Percentiles rank a stretch among this genome's conserved stretches.
Evolutionary conservation across 2,329 filamentous ascomycete species (phyloP).

Genomic region (Trichoderma sp.): DNA sequence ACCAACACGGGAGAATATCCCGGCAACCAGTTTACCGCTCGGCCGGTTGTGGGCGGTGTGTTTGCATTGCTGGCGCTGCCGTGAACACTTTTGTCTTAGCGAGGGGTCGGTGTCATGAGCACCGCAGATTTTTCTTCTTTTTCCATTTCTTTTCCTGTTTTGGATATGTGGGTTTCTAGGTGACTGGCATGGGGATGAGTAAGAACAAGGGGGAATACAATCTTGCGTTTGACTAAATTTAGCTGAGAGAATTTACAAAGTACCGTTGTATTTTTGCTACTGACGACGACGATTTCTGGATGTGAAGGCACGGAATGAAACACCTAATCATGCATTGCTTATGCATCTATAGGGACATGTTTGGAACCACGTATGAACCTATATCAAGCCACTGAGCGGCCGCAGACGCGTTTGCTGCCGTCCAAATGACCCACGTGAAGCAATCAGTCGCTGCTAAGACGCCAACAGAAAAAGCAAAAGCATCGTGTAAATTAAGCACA

Average conservation of each 20-base stretch:
- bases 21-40: constrained; percentile 68
- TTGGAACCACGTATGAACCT: background rate
- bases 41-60: constrained; percentile 79
- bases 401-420: background rate
- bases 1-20: constrained; percentile 70
- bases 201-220: background rate
- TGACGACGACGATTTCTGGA: background rate
- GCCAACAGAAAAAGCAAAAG: background rate
- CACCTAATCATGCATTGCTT: background rate
- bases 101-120: constrained; percentile 14
- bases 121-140: constrained; percentile 10
- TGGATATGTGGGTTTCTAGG: background rate
- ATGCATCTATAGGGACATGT: background rate
- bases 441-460: background rate
- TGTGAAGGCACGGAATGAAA: background rate
- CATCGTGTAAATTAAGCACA: background rate
- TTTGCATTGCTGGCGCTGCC: constrained; percentile 75
- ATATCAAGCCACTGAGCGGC: background rate
- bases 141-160: background rate
- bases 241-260: background rate
- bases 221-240: background rate
- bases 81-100: constrained; percentile 4
- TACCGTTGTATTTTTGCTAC: background rate
- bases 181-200: background rate
- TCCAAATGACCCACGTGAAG: constrained; percentile 14